Evolutionary conservation across 208 protist species (phyloP).

Genomic region (Leptomonas pyrrhocoris): DNA sequence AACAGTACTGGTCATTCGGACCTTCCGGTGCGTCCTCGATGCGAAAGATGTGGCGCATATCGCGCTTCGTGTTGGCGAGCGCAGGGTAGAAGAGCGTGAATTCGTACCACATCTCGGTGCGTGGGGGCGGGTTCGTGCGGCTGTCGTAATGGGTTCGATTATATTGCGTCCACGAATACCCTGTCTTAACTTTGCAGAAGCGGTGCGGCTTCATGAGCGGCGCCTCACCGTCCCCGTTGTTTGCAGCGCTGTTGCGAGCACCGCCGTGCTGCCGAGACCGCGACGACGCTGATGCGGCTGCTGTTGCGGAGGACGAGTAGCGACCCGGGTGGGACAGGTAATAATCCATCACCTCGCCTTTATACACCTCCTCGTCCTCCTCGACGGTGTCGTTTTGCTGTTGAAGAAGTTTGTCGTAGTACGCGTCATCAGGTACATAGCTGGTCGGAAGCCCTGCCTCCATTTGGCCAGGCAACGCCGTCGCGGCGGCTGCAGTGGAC

Average conservation of each 20-base stretch:
- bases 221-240: slow-evolving; percentile 14
- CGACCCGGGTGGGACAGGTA: slow-evolving; percentile 51
- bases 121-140: slow-evolving; percentile 98
- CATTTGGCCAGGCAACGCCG: slow-evolving; percentile 15
- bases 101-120: slow-evolving; percentile 99
- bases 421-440: slow-evolving; percentile 77
- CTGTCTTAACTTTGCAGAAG: slow-evolving; percentile 98
- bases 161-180: slow-evolving; percentile 98
- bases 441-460: slow-evolving; percentile 55
- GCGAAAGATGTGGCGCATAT: slow-evolving; percentile 93
- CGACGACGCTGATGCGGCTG: not conserved
- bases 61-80: slow-evolving; percentile 92
- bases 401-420: slow-evolving; percentile 68
- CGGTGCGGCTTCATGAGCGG: slow-evolving; percentile 96
- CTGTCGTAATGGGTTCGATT: slow-evolving; percentile 99
- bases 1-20: slow-evolving; percentile 84
- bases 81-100: slow-evolving; percentile 99
- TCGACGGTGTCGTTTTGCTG: slow-evolving; percentile 70
- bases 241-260: slow-evolving; percentile 10
- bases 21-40: slow-evolving; percentile 82
- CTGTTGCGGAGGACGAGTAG: not conserved
- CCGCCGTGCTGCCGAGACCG: slow-evolving; percentile 19
- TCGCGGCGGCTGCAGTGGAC: slow-evolving; percentile 17
- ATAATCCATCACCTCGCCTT: slow-evolving; percentile 86
- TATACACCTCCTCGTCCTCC: slow-evolving; percentile 87